A percentile compares a stretch with the other conserved stretches of the same genome.
Conservation (phyloP, 2,329 filamentous ascomycete species). For the Venturia asperata region DNA sequence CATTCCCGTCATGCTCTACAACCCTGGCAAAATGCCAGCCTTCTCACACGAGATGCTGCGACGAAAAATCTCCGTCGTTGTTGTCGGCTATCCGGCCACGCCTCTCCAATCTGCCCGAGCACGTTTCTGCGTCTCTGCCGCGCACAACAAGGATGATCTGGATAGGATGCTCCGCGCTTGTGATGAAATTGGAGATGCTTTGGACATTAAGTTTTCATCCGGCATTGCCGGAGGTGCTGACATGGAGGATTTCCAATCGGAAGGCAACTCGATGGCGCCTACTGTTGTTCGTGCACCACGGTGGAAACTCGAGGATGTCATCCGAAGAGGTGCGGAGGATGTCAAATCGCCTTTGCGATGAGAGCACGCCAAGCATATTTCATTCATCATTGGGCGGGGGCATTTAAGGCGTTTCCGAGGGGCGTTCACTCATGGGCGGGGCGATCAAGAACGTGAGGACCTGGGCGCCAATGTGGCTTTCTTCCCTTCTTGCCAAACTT, state of each 20-base stretch:
- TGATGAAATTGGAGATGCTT: constrained; percentile 82
- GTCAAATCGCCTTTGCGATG: constrained; percentile 56
- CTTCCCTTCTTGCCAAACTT: constrained; percentile 1
- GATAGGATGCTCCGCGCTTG: constrained; percentile 84
- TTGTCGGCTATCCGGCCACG: constrained; percentile 94
- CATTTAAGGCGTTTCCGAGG: background rate
- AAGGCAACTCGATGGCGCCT: constrained; percentile 40
- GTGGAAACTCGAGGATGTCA: constrained; percentile 70
- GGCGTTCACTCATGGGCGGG: background rate
- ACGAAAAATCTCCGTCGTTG: constrained; percentile 94
- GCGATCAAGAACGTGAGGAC: background rate
- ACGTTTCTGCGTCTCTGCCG: constrained; percentile 89
- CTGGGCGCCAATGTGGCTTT: background rate
- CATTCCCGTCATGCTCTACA: constrained; percentile 88
- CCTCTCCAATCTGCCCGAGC: constrained; percentile 91
- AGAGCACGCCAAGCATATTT: background rate
- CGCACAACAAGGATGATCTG: constrained; percentile 97
- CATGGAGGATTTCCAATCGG: constrained; percentile 42
- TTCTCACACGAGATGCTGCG: constrained; percentile 98
- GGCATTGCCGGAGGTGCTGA: constrained; percentile 84
- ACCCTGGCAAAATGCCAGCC: constrained; percentile 97
- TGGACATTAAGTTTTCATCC: constrained; percentile 96
- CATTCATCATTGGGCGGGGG: background rate
- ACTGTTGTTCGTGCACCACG: constrained; percentile 52
- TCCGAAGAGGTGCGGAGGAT: constrained; percentile 67